Conservation (phyloP, 2,329 filamentous ascomycete species). For the Alternaria incomplexa region DNA sequence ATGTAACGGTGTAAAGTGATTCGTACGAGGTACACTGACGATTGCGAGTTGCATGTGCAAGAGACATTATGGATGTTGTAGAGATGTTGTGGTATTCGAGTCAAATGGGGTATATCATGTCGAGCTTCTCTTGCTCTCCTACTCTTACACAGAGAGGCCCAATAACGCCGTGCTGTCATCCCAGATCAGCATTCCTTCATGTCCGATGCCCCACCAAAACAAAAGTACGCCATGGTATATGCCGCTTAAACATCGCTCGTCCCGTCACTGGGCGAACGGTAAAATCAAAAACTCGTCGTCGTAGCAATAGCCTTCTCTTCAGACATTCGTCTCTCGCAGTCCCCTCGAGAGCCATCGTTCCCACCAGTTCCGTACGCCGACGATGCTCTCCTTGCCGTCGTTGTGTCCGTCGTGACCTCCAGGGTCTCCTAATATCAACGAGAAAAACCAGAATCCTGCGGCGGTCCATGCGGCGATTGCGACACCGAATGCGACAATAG, state of each 20-base stretch:
- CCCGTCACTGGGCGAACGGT: conserved; percentile 7
- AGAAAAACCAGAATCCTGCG: conserved; percentile 67
- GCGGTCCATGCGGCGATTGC: conserved; percentile 65
- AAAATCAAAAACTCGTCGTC: conserved; percentile 5
- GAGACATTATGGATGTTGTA: background rate
- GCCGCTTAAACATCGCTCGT: conserved; percentile 26
- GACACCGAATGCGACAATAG: conserved; percentile 62
- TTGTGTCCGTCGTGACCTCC: conserved; percentile 65
- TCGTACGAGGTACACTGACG: background rate
- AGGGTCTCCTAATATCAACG: conserved; percentile 66
- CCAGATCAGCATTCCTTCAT: conserved; percentile 18
- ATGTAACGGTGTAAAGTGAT: background rate
- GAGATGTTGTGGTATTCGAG: conserved; percentile 6
- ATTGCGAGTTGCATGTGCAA: background rate
- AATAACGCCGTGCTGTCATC: conserved; percentile 30
- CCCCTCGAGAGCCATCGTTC: conserved; percentile 61
- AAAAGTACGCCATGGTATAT: conserved; percentile 26
- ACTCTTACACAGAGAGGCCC: background rate
- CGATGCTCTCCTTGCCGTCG: conserved; percentile 65
- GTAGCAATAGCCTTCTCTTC: background rate
- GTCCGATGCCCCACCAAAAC: conserved; percentile 5
- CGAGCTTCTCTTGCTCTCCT: conserved; percentile 5
- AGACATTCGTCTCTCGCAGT: conserved; percentile 24
- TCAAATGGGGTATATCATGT: conserved; percentile 31
- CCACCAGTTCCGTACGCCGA: conserved; percentile 66